These are phyloP conservation scores for Polymyxa betae DNA, from an alignment of 208 protist genomes.

Conservation along the genomic window DNA sequence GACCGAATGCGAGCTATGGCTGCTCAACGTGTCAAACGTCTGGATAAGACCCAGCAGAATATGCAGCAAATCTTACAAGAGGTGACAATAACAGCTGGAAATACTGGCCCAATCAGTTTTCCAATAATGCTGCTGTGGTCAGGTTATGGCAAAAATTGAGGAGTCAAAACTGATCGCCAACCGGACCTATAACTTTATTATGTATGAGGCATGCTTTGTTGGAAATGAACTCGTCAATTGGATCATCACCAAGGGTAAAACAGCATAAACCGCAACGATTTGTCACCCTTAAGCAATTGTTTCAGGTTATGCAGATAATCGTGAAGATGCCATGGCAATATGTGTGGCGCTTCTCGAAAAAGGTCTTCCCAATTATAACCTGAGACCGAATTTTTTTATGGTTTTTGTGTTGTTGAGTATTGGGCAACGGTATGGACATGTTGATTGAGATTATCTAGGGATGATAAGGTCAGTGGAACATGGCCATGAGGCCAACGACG, in stretches of 20 bases:
- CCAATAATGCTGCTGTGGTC: too few relatives aligned
- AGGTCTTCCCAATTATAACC: background rate
- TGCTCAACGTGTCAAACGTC: constrained; percentile 31
- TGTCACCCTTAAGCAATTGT: background rate
- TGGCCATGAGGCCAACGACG: background rate
- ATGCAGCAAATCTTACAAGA: constrained; percentile 27
- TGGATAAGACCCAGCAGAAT: constrained; percentile 40
- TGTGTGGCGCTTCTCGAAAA: background rate
- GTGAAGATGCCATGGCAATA: constrained; percentile 32
- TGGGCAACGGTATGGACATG: background rate
- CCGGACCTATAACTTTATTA: constrained; percentile 39
- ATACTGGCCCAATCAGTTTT: too few relatives aligned
- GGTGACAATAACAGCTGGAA: too few relatives aligned
- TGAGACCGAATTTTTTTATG: background rate
- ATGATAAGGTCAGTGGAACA: background rate
- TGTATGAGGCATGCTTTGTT: constrained; percentile 53
- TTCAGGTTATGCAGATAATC: constrained; percentile 18
- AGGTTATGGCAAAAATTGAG: background rate
- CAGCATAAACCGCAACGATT: too few relatives aligned
- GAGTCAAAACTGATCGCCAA: constrained; percentile 20
- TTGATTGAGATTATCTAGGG: background rate
- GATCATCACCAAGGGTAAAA: background rate
- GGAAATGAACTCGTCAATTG: constrained; percentile 25
- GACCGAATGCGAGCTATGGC: background rate
- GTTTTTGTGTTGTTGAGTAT: too few relatives aligned